These are phyloP conservation scores for Elongisporangium undulatum DNA, from an alignment of 352 stramenopile genomes.

Conservation along the genomic window DNA sequence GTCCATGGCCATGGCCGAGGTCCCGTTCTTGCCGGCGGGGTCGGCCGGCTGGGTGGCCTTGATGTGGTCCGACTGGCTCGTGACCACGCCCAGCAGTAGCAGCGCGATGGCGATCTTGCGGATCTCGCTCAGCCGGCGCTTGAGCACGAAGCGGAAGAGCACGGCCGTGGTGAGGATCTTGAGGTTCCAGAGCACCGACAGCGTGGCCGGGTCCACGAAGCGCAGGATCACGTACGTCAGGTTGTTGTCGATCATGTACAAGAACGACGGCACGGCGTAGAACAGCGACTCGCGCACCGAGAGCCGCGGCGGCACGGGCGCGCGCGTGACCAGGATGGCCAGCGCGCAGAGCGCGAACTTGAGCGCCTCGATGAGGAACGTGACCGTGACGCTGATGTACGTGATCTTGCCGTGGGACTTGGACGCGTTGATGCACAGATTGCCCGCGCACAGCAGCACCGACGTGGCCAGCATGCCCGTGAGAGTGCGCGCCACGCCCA, in stretches of 20 bases:
- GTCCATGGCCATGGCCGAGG: slow-evolving; percentile 6
- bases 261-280: slow-evolving; percentile 79
- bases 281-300: slow-evolving; percentile 51
- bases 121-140: slow-evolving; percentile 62
- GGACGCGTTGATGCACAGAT: slow-evolving; percentile 83
- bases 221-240: slow-evolving; percentile 85
- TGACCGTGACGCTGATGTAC: slow-evolving; percentile 84
- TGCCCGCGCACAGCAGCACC: slow-evolving; percentile 72
- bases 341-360: slow-evolving; percentile 56
- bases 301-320: slow-evolving; percentile 33
- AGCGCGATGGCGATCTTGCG: slow-evolving; percentile 72
- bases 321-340: slow-evolving; percentile 34
- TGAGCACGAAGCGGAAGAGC: slow-evolving; percentile 81
- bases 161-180: slow-evolving; percentile 85
- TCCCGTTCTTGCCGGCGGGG: slow-evolving; percentile 6
- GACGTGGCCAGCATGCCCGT: slow-evolving; percentile 59
- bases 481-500: slow-evolving; percentile 43
- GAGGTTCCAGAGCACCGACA: slow-evolving; percentile 87
- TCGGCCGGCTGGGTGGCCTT: slow-evolving; percentile 19
- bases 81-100: slow-evolving; percentile 74
- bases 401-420: slow-evolving; percentile 69
- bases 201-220: slow-evolving; percentile 81
- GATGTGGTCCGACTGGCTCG: slow-evolving; percentile 71
- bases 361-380: slow-evolving; percentile 81
- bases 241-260: slow-evolving; percentile 89